A percentile compares a stretch with the other conserved stretches of the same genome.
Evolutionary conservation across 805 yeast species (phyloP).

Genomic region (Danielozyma ontarioensis): DNA sequence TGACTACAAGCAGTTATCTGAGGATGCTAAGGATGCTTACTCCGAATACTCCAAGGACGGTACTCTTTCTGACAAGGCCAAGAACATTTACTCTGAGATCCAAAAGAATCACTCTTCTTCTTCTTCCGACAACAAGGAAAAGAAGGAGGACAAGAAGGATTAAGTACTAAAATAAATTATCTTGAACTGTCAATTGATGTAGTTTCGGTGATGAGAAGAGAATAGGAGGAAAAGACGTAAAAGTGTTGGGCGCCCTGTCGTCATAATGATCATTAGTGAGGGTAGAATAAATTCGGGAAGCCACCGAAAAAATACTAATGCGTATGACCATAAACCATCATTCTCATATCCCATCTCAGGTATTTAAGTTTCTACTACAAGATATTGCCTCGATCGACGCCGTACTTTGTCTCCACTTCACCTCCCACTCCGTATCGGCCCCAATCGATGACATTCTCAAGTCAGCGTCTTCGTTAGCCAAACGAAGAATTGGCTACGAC

Average conservation of each 20-base stretch:
- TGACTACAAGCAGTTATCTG: constrained; percentile 17
- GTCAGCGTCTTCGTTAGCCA: constrained; percentile 13
- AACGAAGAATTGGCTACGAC: constrained; percentile 11
- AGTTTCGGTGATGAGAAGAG: no score
- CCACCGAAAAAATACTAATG: no score
- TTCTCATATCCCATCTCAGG: not conserved
- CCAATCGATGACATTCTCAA: constrained; percentile 15
- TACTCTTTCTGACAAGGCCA: constrained; percentile 27
- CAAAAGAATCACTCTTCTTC: constrained; percentile 16
- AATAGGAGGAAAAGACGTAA: no score
- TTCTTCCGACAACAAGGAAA: not conserved
- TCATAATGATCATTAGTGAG: no score
- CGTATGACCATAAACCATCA: no score
- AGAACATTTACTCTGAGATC: constrained; percentile 27
- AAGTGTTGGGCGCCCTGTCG: no score
- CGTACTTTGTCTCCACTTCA: constrained; percentile 26
- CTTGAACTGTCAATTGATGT: not conserved
- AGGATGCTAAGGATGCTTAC: constrained; percentile 35
- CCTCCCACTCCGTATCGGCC: constrained; percentile 26
- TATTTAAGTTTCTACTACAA: constrained; percentile 5
- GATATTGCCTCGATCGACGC: constrained; percentile 27
- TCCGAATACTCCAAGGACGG: constrained; percentile 25
- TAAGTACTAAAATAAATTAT: not conserved
- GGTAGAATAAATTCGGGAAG: no score
- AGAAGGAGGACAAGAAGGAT: not conserved